Evolutionary conservation across 768 basidiomycete genomes (phyloP), one percentile per base, ranked within the genome.

Genomic region (Calvatia gigantea): DNA sequence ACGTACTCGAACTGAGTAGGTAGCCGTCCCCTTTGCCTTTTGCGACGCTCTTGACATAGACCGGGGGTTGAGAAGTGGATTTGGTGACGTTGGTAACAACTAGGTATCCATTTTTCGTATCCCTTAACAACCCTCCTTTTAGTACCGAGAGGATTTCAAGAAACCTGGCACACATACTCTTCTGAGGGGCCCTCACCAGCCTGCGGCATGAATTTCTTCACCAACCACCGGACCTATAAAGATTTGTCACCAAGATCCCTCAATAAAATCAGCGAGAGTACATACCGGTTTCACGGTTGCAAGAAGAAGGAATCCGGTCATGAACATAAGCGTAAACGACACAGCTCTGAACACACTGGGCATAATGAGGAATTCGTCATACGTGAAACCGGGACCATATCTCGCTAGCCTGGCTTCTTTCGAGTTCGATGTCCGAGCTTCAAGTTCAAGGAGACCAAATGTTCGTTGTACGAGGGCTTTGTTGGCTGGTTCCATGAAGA

Each of bases 21-120:
- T 91, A 91, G 3, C 91, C 88, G 64, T 94, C 93, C 6, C 90
- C 90, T 31, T 81, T 70, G 1, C 83, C 87, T 45, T 73, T 78
- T 59, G 92, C 74, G 4, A 75, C 76, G 5, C 83, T 84, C 62
- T 86, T 79, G 25, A 85, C 84, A 41, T 82, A 67, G 14, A 82
- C 58, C 0, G 71, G 67, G 2, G 77, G 71, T 8, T 72, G 63
- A 1, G 81, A 72, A 9, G 78, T 73, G 2, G 89, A 84, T 1
- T 76, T 78, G 0, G 91, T 88, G 53, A 93, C 71, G 64, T 94
- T 96, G 23, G 79, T 86, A 7, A 80, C 70, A n/a, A 74, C 67
- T 56, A 91, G 60, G 59, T 68, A 83, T 1, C 92, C 91, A 2
- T 76, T 75, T 62, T 85, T 64, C 68, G 85, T 78, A 23, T 70